A percentile compares a stretch with the other conserved stretches of the same genome.
phyloP scores from a whole-genome alignment of 164 flowering plant species.

The Taxillus chinensis region DNA sequence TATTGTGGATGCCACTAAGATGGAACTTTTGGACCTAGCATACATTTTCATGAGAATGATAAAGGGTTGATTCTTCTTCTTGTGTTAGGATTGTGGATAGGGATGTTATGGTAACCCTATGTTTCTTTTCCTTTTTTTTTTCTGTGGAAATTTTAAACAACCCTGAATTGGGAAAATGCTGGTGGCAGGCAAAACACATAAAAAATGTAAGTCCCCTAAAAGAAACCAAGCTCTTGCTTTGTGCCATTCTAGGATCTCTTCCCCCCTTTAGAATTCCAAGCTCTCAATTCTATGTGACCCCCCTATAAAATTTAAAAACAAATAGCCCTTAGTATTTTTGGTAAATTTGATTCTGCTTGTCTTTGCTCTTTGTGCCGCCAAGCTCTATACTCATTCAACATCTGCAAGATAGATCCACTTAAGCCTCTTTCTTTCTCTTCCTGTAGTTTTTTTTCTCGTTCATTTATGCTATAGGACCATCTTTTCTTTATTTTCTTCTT shows the following conservation, averaged over 20 bases:
- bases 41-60: too few relatives aligned
- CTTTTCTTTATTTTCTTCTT: slow-evolving; percentile 20
- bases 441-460: slow-evolving; percentile 10
- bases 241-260: slow-evolving; percentile 47
- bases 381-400: slow-evolving; percentile 20
- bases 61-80: too few relatives aligned
- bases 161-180: too few relatives aligned
- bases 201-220: slow-evolving; percentile 14
- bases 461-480: slow-evolving; percentile 18
- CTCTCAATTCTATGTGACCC: slow-evolving; percentile 30
- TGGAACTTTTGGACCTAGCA: too few relatives aligned
- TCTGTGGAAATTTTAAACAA: too few relatives aligned
- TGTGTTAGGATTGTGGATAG: too few relatives aligned
- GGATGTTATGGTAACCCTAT: too few relatives aligned
- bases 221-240: slow-evolving; percentile 49
- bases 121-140: too few relatives aligned
- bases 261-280: slow-evolving; percentile 46
- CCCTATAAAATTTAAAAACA: slow-evolving; percentile 9
- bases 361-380: slow-evolving; percentile 27
- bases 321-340: slow-evolving; percentile 41
- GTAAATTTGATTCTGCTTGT: slow-evolving; percentile 45
- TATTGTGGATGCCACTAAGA: too few relatives aligned
- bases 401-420: slow-evolving; percentile 23
- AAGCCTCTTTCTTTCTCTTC: slow-evolving; percentile 5
- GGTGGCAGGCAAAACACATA: too few relatives aligned